These are phyloP conservation scores for Tetracladium marchalianum DNA, from an alignment of 495 filamentous ascomycete genomes.

Conservation along the genomic window DNA sequence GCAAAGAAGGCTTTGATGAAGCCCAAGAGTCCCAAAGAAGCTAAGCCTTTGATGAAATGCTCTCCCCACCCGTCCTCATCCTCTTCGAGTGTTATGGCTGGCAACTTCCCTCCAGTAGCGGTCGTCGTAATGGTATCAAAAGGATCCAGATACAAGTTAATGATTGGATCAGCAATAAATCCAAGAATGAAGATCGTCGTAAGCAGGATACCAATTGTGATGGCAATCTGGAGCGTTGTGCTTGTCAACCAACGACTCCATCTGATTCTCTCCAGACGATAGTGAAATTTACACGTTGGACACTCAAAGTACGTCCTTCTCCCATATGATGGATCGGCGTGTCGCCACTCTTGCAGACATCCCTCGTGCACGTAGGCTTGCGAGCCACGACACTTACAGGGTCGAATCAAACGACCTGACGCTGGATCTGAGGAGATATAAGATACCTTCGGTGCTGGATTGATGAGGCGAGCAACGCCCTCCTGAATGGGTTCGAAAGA, in stretches of 20 bases:
- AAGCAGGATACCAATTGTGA: slow-evolving; percentile 58
- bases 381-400: slow-evolving; percentile 87
- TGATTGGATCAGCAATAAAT: slow-evolving; percentile 86
- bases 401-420: slow-evolving; percentile 72
- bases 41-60: slow-evolving; percentile 82
- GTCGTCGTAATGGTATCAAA: slow-evolving; percentile 32
- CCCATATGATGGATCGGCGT: slow-evolving; percentile 56
- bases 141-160: slow-evolving; percentile 78
- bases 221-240: slow-evolving; percentile 44
- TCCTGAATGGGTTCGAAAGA: slow-evolving; percentile 59
- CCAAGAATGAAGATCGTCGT: slow-evolving; percentile 71
- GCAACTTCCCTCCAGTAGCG: slow-evolving; percentile 26
- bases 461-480: slow-evolving; percentile 51
- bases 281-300: slow-evolving; percentile 78
- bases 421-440: slow-evolving; percentile 72
- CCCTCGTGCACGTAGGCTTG: slow-evolving; percentile 91
- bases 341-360: slow-evolving; percentile 83
- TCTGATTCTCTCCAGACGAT: slow-evolving; percentile 67
- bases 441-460: slow-evolving; percentile 49
- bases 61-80: slow-evolving; percentile 53
- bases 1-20: slow-evolving; percentile 73
- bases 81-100: slow-evolving; percentile 20
- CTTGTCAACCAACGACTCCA: slow-evolving; percentile 70
- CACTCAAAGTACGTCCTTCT: slow-evolving; percentile 74
- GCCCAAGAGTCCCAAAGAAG: slow-evolving; percentile 74